Evolutionary conservation across 176 grass and related monocot species (phyloP), one percentile per base, ranked within the genome.

Genomic region (Raddia guianensis): DNA sequence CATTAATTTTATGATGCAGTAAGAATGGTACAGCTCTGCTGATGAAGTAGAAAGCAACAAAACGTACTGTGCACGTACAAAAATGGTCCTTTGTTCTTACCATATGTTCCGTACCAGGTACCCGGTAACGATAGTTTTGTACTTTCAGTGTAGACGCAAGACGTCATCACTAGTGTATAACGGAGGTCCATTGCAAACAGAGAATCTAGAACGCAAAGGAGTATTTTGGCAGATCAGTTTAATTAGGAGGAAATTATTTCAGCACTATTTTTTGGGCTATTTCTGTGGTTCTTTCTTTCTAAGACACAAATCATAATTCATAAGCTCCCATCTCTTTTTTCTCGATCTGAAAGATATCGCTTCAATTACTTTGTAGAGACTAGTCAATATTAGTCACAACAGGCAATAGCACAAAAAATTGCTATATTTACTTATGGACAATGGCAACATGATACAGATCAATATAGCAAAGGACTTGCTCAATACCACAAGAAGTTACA

Each of bases 1-100:
- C 49, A 75, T 68, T 68, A 46, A 83, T 48, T 48, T 67, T 33
- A 75, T 15, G 51, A 47, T 5, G 32, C 63, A 68, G 81, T 58
- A 20, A 58, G 10, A 43, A 83, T 14, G 61, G 62, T 75, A 66
- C 62, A 67, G 10, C 60, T 66, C 49, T 37, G 2, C 37, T 57
- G 67, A 48, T 47, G 40, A 72, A 75, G 62, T 75, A 72, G 14
- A 70, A 46, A 75, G 37, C 45, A 49, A 75, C 7, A 50, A 44
- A 12, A 21, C 9, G 2, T 47, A 48, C 37, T 46, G 49, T 47
- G 6, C 35, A 68, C 7, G 12, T 11, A 80, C 6, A 47, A 2
- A 5, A 35, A 16, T 60, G 66, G 66, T 1, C 54, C 60, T 75
- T 60, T 52, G 66, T 1, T 44, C 60, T 75, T 83, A 75, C 61